phyloP scores from a whole-genome alignment of 352 stramenopile genomes.

The Phytophthora palmivora region DNA sequence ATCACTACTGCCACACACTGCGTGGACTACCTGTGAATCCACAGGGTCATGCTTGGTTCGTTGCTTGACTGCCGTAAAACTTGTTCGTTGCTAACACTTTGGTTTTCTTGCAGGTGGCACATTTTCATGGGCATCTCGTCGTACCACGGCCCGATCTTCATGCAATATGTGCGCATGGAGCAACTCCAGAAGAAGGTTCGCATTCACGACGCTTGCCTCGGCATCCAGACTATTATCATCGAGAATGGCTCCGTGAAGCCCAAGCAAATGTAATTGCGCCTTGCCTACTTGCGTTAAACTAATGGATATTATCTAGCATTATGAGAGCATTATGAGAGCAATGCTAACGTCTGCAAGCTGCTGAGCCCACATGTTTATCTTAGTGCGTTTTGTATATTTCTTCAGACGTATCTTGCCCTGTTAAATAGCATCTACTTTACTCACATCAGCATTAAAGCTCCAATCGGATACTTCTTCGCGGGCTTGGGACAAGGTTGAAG shows the following conservation, averaged over 20 bases:
- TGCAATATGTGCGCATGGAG: conserved; percentile 86
- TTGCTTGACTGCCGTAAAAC: neutral
- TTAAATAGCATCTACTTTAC: neutral
- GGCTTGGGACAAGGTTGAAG: conserved; percentile 2
- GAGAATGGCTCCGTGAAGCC: conserved; percentile 36
- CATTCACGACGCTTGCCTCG: conserved; percentile 53
- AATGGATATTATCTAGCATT: conserved; percentile 6
- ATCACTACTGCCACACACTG: conserved; percentile 73
- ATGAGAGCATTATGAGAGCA: conserved; percentile 8
- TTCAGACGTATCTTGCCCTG: neutral
- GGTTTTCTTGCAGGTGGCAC: conserved; percentile 59
- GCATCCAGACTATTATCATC: conserved; percentile 72
- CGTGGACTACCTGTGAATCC: conserved; percentile 67
- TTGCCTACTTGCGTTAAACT: conserved; percentile 14
- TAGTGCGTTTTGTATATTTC: conserved; percentile 2
- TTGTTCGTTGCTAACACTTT: conserved; percentile 7
- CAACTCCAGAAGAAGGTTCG: conserved; percentile 69
- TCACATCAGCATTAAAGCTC: conserved; percentile 2
- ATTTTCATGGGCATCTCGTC: conserved; percentile 80
- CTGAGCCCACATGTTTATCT: conserved; percentile 11
- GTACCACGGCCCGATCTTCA: conserved; percentile 83
- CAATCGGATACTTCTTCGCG: conserved; percentile 3
- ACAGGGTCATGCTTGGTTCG: conserved; percentile 76
- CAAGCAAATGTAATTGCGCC: conserved; percentile 37
- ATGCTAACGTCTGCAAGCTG: neutral